Percentiles rank a stretch among this genome's conserved stretches.
phyloP scores from a whole-genome alignment of 208 protist genomes.

The Crithidia fasciculata region DNA sequence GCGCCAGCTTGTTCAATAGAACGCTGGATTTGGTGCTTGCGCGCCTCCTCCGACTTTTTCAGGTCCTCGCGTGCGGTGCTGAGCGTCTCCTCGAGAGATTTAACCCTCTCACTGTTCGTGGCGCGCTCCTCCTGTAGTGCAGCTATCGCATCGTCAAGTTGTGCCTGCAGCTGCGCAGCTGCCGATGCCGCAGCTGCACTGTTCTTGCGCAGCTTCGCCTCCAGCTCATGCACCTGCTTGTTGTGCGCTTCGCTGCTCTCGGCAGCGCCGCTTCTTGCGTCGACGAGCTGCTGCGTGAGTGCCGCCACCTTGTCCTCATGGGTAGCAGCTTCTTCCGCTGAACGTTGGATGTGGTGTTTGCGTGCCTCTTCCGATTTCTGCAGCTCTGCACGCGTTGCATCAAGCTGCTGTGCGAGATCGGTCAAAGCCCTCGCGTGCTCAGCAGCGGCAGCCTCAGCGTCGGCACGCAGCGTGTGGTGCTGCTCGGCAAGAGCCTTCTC shows the following conservation, averaged over 20 bases:
- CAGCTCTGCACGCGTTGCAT: background rate
- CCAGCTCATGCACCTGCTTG: too few relatives aligned
- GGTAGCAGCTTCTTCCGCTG: background rate
- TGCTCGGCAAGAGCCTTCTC: background rate
- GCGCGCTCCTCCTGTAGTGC: too few relatives aligned
- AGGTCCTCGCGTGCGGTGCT: background rate
- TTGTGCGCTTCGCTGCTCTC: too few relatives aligned
- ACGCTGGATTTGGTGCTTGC: background rate
- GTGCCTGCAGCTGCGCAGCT: too few relatives aligned
- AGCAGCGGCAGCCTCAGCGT: background rate
- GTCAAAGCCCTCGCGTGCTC: background rate
- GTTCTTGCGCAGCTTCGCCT: too few relatives aligned
- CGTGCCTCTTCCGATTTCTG: conserved; percentile 8
- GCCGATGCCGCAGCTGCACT: too few relatives aligned
- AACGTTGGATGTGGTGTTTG: background rate
- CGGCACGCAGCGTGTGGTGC: too few relatives aligned
- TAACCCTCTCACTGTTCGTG: too few relatives aligned
- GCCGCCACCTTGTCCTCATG: background rate
- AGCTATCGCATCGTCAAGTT: too few relatives aligned
- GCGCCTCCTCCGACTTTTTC: conserved; percentile 8
- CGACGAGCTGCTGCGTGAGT: background rate
- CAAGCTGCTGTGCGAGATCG: conserved; percentile 6
- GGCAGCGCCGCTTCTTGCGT: too few relatives aligned
- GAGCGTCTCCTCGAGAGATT: conserved; percentile 4
- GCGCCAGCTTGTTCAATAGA: background rate